A percentile compares a stretch with the other conserved stretches of the same genome.
Evolutionary conservation across 2,329 filamentous ascomycete species (phyloP).

Genomic region (Microsporum canis): DNA sequence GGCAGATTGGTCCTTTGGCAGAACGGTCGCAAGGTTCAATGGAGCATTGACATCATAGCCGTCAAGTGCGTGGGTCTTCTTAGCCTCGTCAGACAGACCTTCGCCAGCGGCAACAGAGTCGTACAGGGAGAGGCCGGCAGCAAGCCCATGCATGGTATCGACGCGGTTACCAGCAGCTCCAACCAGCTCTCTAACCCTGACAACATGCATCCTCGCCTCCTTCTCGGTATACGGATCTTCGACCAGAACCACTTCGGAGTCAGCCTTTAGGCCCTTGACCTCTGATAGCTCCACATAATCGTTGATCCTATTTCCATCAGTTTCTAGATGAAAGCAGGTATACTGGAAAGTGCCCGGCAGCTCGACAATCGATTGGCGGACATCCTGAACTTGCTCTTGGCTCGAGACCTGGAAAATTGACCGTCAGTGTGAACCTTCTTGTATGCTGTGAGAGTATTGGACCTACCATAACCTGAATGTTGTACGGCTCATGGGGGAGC

Average conservation of each 20-base stretch:
- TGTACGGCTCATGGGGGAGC: slow-evolving; percentile 66
- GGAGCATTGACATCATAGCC: slow-evolving; percentile 67
- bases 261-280: slow-evolving; percentile 63
- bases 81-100: slow-evolving; percentile 32
- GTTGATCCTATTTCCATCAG: slow-evolving; percentile 79
- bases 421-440: neutral
- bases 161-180: slow-evolving; percentile 82
- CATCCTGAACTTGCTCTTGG: slow-evolving; percentile 94
- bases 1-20: slow-evolving; percentile 55
- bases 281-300: slow-evolving; percentile 90
- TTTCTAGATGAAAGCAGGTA: slow-evolving; percentile 96
- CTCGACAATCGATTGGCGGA: slow-evolving; percentile 93
- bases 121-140: slow-evolving; percentile 75
- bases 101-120: slow-evolving; percentile 52
- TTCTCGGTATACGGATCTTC: slow-evolving; percentile 98
- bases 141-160: slow-evolving; percentile 74
- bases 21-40: slow-evolving; percentile 56
- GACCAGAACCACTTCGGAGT: slow-evolving; percentile 69
- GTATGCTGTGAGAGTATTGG: neutral
- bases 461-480: slow-evolving; percentile 76
- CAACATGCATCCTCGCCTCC: slow-evolving; percentile 87
- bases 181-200: slow-evolving; percentile 83
- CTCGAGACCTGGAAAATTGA: slow-evolving; percentile 56
- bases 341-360: slow-evolving; percentile 87
- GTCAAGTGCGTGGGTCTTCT: slow-evolving; percentile 46